These are phyloP conservation scores for Fonsecaea pugnacius DNA, from an alignment of 2,329 filamentous ascomycete species.

Conservation along the genomic window DNA sequence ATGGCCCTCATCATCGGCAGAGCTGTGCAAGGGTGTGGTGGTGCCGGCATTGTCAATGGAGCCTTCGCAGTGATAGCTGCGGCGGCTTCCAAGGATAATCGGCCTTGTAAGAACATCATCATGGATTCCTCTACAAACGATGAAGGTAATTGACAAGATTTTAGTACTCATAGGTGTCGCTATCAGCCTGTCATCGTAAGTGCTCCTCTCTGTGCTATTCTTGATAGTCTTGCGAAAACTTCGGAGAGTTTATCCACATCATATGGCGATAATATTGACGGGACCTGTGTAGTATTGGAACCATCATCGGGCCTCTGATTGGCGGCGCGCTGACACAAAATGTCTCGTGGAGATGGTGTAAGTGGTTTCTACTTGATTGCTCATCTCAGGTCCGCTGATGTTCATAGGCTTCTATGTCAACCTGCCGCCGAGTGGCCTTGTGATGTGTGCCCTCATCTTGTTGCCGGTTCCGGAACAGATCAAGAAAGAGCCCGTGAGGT, in stretches of 20 bases:
- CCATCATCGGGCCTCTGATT: slow-evolving; percentile 49
- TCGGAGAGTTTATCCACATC: neutral
- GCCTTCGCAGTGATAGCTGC: slow-evolving; percentile 48
- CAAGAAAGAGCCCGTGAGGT: slow-evolving; percentile 21
- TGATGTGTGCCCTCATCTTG: slow-evolving; percentile 43
- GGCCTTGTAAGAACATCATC: slow-evolving; percentile 34
- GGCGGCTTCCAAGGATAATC: slow-evolving; percentile 41
- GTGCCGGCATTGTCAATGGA: slow-evolving; percentile 45
- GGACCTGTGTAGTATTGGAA: slow-evolving; percentile 43
- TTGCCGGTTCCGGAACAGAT: slow-evolving; percentile 26
- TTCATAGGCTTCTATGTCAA: slow-evolving; percentile 49
- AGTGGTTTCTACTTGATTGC: slow-evolving; percentile 2
- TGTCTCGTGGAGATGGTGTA: slow-evolving; percentile 42
- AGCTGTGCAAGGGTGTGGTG: slow-evolving; percentile 43
- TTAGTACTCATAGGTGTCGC: slow-evolving; percentile 43
- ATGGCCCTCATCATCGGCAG: slow-evolving; percentile 42
- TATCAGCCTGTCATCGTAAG: slow-evolving; percentile 28
- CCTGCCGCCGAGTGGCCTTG: slow-evolving; percentile 47
- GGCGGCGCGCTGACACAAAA: slow-evolving; percentile 49
- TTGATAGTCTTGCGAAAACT: neutral
- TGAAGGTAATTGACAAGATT: neutral
- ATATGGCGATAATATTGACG: neutral
- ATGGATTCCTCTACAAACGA: neutral
- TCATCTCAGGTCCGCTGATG: neutral
- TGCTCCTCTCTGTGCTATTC: neutral